Evolutionary conservation across 2,329 filamentous ascomycete genomes (phyloP).

Genomic region (Metarhizium sp.): DNA sequence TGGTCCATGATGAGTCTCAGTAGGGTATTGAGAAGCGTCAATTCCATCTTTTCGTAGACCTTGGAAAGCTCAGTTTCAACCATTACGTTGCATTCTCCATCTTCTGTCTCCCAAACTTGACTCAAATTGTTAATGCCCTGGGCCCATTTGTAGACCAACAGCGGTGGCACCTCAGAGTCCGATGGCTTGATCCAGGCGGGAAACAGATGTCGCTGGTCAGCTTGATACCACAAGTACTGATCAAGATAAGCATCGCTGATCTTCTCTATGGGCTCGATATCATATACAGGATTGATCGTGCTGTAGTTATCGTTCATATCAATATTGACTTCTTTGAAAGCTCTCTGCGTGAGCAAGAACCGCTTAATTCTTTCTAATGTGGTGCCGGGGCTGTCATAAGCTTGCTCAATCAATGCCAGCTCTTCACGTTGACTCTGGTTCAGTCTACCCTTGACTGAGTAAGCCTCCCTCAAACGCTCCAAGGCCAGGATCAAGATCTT

Average conservation of each 20-base stretch:
- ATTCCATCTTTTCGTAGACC: slow-evolving; percentile 97
- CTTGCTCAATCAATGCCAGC: slow-evolving; percentile 91
- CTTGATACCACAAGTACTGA: slow-evolving; percentile 98
- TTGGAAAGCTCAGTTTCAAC: slow-evolving; percentile 98
- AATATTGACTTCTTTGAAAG: slow-evolving; percentile 98
- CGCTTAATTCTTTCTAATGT: slow-evolving; percentile 95
- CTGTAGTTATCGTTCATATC: slow-evolving; percentile 99
- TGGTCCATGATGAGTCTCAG: slow-evolving; percentile 97
- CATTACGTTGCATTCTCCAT: slow-evolving; percentile 97
- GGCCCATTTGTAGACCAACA: slow-evolving; percentile 97
- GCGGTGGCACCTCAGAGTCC: slow-evolving; percentile 90
- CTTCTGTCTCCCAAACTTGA: slow-evolving; percentile 85
- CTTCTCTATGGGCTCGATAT: slow-evolving; percentile 98
- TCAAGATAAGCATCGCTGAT: slow-evolving; percentile 98
- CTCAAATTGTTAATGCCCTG: slow-evolving; percentile 98
- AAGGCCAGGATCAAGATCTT: slow-evolving; percentile 96
- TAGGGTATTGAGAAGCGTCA: slow-evolving; percentile 88
- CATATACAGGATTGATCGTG: slow-evolving; percentile 97
- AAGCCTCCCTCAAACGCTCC: slow-evolving; percentile 86
- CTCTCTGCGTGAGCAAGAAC: slow-evolving; percentile 90
- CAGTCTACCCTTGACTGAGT: slow-evolving; percentile 91
- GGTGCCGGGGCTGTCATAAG: slow-evolving; percentile 94
- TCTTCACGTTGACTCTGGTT: slow-evolving; percentile 98
- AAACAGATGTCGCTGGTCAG: slow-evolving; percentile 93
- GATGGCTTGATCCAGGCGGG: slow-evolving; percentile 99